Percentiles rank a stretch among this genome's conserved stretches.
Conservation (phyloP, 805 yeast species). For the Kazachstania psychrophila region DNA sequence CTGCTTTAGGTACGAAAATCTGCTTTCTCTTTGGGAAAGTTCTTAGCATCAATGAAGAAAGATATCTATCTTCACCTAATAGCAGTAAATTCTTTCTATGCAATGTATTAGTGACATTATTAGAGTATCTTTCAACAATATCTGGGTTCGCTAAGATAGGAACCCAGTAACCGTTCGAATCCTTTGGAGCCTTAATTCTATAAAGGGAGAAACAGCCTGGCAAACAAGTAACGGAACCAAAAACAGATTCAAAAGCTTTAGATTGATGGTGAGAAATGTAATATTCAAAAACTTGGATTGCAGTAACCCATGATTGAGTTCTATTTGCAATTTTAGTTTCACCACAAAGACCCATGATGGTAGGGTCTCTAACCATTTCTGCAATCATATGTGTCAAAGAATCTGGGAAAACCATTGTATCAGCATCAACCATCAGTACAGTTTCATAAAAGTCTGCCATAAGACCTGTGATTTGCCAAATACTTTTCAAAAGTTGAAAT, state of each 20-base stretch:
- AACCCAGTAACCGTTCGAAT: constrained; percentile 74
- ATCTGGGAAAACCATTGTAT: constrained; percentile 80
- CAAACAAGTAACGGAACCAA: constrained; percentile 89
- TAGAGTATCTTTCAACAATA: constrained; percentile 84
- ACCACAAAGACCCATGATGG: constrained; percentile 88
- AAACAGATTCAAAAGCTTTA: constrained; percentile 89
- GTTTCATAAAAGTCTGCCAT: constrained; percentile 77
- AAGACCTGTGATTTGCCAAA: constrained; percentile 78
- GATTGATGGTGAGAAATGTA: constrained; percentile 91
- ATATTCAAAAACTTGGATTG: constrained; percentile 88
- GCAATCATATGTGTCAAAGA: constrained; percentile 84
- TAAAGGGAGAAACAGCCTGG: constrained; percentile 95
- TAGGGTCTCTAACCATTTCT: constrained; percentile 78
- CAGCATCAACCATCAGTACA: constrained; percentile 90
- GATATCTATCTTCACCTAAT: constrained; percentile 83
- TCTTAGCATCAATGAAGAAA: constrained; percentile 75
- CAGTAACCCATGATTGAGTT: constrained; percentile 76
- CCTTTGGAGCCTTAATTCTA: constrained; percentile 83
- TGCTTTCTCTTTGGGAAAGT: constrained; percentile 88
- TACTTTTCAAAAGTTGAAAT: constrained; percentile 60
- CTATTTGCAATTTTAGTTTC: constrained; percentile 89
- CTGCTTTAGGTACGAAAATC: constrained; percentile 81
- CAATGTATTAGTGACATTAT: constrained; percentile 72
- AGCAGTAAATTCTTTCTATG: constrained; percentile 79
- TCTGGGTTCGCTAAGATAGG: constrained; percentile 90